These are phyloP conservation scores for Talaromyces sp. DNA, from an alignment of 2,329 filamentous ascomycete species.

Conservation along the genomic window DNA sequence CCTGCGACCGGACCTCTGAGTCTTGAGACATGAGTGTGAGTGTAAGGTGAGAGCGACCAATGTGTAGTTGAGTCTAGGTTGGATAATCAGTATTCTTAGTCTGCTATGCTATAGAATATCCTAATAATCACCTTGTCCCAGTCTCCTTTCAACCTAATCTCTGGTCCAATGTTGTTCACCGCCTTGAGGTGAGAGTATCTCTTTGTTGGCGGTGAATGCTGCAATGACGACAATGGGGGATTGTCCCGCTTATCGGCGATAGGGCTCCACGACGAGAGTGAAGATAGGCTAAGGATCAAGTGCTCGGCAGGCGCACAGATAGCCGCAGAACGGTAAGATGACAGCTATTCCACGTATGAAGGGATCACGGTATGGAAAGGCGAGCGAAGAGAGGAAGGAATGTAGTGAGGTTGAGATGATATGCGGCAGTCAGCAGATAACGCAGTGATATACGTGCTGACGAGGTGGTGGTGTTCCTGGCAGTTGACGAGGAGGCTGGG, in stretches of 20 bases:
- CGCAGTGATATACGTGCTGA: neutral
- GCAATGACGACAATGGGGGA: slow-evolving; percentile 10
- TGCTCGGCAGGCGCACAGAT: neutral
- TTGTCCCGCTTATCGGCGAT: slow-evolving; percentile 15
- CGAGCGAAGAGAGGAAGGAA: slow-evolving; percentile 21
- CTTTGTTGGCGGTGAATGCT: neutral
- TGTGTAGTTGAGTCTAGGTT: neutral
- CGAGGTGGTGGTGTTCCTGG: slow-evolving; percentile 15
- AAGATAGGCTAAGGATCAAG: neutral
- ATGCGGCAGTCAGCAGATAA: neutral
- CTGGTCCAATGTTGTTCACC: neutral
- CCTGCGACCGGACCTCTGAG: slow-evolving; percentile 29
- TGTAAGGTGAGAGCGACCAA: neutral
- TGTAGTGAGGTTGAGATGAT: slow-evolving; percentile 4
- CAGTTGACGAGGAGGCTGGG: slow-evolving; percentile 20
- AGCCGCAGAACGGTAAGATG: neutral
- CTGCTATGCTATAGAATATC: neutral
- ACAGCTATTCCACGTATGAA: neutral
- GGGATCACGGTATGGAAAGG: slow-evolving; percentile 16
- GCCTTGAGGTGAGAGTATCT: neutral
- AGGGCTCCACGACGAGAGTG: neutral
- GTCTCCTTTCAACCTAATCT: neutral
- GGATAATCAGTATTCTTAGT: neutral
- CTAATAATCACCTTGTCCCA: slow-evolving; percentile 1
- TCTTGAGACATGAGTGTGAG: slow-evolving; percentile 30